Percentiles rank a stretch among this genome's conserved stretches.
Evolutionary conservation across 495 filamentous ascomycete genomes (phyloP).

Genomic region (Neurospora discreta): DNA sequence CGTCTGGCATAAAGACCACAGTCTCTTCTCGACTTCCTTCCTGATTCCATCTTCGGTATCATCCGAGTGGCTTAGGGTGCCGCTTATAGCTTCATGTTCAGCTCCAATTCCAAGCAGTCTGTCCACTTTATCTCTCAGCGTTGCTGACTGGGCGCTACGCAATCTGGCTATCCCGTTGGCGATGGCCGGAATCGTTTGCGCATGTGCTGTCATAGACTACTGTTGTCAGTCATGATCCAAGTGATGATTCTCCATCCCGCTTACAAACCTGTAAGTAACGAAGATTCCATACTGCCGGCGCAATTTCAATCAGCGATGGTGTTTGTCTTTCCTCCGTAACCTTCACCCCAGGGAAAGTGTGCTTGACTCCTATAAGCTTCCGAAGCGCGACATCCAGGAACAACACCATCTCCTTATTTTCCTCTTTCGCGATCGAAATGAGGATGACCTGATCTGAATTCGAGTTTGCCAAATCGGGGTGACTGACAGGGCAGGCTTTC

Average conservation of each 20-base stretch:
- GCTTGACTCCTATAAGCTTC: conserved; percentile 22
- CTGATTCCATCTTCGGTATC: not conserved
- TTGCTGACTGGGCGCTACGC: conserved; percentile 11
- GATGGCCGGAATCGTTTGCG: conserved; percentile 11
- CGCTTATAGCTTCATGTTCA: not conserved
- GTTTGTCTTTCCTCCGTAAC: conserved; percentile 2
- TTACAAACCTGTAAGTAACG: conserved; percentile 27
- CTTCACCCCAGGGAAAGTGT: conserved; percentile 13
- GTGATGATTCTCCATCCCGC: not conserved
- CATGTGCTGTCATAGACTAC: conserved; percentile 16
- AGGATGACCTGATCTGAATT: not conserved
- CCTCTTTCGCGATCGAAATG: not conserved
- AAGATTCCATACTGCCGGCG: conserved; percentile 35
- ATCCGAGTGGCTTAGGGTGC: not conserved
- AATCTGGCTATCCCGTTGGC: conserved; percentile 15
- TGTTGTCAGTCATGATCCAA: not conserved
- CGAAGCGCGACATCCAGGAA: conserved; percentile 26
- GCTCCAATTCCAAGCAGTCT: not conserved
- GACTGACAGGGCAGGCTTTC: not conserved
- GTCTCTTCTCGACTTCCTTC: conserved; percentile 2
- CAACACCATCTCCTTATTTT: conserved; percentile 12
- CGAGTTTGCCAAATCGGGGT: not conserved
- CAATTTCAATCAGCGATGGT: conserved; percentile 30
- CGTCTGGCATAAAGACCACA: conserved; percentile 20
- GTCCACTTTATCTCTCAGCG: conserved; percentile 15